Evolutionary conservation across 176 grass and related monocot species (phyloP), one percentile per base, ranked within the genome.

Genomic region (Triticum monococcum): DNA sequence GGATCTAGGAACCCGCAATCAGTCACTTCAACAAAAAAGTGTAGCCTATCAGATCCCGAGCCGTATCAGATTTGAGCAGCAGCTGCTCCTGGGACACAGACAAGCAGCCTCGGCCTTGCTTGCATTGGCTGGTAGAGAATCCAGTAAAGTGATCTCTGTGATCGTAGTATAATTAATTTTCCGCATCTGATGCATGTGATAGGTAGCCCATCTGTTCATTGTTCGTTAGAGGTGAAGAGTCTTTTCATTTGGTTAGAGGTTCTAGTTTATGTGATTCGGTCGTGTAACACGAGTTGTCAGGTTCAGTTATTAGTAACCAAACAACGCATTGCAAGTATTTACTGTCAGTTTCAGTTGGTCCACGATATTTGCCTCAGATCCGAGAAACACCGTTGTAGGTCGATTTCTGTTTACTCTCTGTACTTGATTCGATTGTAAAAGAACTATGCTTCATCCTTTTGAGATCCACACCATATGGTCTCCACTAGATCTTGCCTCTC

Each of bases 1-100:
- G 87, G 89, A 93, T 91, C 91, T 93, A 50, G 57, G 13, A 35
- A 7, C 30, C 64, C 50, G 5, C 64, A 56, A 48, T 90, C 84
- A 71, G 12, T 24, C 61, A 7, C 10, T 43, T 32, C 64, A 30
- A 67, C 64, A 26, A 67, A 32, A 22, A 40, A 54, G 50, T 18
- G 16, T 54, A 54, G 5, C 50, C 50, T 54, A 17, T 54, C 50
- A 54, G 50, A 54, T 54, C 50, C 50, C 18, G 5, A 90, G 82
- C 64, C 40, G 37, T 13, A 5, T 18, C 8, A 46, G 63, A 63
- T 43, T 28, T 43, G 20, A 13, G 36, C 69, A 63, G 28, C 4
- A 84, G 69, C 52, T 50, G 41, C 25, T 68, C 14, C 25, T 48
- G 69, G 30, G 57, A 18, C 16, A 54, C 16, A 23, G 72, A 79